Evolutionary conservation across 2,329 filamentous ascomycete species (phyloP).

Genomic region (Phaeosphaeriaceae sp.): DNA sequence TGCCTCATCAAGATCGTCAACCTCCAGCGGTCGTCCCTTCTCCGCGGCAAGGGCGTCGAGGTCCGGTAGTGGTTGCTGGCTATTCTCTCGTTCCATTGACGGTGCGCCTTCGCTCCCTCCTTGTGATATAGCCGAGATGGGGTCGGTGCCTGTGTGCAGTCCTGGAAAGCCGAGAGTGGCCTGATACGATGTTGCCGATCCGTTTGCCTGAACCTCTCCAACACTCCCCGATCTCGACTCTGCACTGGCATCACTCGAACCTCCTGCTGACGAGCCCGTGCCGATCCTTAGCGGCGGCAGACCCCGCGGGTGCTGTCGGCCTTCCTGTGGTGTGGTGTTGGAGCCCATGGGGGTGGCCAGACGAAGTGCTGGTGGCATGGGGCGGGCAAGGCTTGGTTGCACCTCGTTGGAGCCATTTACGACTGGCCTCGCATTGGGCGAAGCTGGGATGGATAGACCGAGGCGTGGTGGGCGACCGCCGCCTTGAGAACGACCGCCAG

Average conservation of each 20-base stretch:
- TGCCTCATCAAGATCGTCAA: slow-evolving; percentile 93
- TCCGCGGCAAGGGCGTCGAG: slow-evolving; percentile 84
- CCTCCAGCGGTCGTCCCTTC: slow-evolving; percentile 82
- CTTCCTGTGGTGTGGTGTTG: slow-evolving; percentile 73
- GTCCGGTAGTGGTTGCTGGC: slow-evolving; percentile 75
- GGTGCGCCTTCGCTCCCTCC: slow-evolving; percentile 70
- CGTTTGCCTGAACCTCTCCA: slow-evolving; percentile 78
- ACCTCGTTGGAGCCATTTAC: slow-evolving; percentile 62
- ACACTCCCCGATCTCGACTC: slow-evolving; percentile 87
- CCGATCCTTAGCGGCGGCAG: slow-evolving; percentile 61
- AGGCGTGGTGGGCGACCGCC: slow-evolving; percentile 75
- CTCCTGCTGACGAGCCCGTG: slow-evolving; percentile 68
- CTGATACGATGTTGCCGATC: slow-evolving; percentile 81
- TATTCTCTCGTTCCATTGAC: slow-evolving; percentile 81
- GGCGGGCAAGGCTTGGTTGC: slow-evolving; percentile 52
- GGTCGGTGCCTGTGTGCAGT: slow-evolving; percentile 72
- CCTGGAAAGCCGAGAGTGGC: slow-evolving; percentile 84
- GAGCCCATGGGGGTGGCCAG: slow-evolving; percentile 89
- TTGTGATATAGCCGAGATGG: slow-evolving; percentile 86
- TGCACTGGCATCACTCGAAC: slow-evolving; percentile 79
- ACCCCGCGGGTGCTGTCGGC: slow-evolving; percentile 60
- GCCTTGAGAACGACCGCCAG: slow-evolving; percentile 64
- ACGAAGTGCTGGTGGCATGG: slow-evolving; percentile 76
- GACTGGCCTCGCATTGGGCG: slow-evolving; percentile 80
- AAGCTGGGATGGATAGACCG: slow-evolving; percentile 88